Conservation (phyloP, 2,329 filamentous ascomycete genomes). For the Penicillium italicum region DNA sequence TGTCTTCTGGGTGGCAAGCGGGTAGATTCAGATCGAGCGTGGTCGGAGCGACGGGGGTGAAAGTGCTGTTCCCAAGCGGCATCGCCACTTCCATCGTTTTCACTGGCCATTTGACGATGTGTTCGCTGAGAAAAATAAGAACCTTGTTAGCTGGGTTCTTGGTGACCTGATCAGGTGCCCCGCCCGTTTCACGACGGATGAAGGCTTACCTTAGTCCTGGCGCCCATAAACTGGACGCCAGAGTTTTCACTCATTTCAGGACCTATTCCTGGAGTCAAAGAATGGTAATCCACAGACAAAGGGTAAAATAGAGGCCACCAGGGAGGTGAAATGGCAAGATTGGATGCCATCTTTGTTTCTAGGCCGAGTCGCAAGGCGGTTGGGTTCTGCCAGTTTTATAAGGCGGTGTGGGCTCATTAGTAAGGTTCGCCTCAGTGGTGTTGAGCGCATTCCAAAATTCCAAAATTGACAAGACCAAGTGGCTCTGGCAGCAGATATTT, state of each 20-base stretch:
- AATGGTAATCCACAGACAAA: not conserved
- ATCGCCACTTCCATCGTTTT: conserved; percentile 25
- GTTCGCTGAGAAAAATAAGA: conserved; percentile 28
- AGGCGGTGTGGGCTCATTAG: not conserved
- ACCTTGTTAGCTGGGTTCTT: conserved; percentile 15
- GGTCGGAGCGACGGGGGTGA: conserved; percentile 24
- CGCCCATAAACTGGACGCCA: conserved; percentile 36
- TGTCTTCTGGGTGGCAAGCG: conserved; percentile 34
- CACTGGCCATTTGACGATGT: conserved; percentile 37
- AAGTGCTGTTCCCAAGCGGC: conserved; percentile 27
- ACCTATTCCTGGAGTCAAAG: not conserved
- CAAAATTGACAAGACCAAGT: not conserved
- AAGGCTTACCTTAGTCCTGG: conserved; percentile 38
- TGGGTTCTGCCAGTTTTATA: not conserved
- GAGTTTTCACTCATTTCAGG: conserved; percentile 38
- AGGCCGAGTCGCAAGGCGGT: conserved; percentile 9
- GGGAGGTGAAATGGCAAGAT: conserved; percentile 1
- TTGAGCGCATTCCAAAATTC: not conserved
- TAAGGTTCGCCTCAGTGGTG: not conserved
- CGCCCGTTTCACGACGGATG: conserved; percentile 19
- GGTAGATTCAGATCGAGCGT: conserved; percentile 17
- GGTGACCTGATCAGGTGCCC: conserved; percentile 19
- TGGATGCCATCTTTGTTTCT: conserved; percentile 5
- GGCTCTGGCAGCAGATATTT: not conserved
- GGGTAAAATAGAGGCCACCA: conserved; percentile 1